Evolutionary conservation across 1,284 basidiomycete genomes (phyloP).

Genomic region (Leccinum fallax): DNA sequence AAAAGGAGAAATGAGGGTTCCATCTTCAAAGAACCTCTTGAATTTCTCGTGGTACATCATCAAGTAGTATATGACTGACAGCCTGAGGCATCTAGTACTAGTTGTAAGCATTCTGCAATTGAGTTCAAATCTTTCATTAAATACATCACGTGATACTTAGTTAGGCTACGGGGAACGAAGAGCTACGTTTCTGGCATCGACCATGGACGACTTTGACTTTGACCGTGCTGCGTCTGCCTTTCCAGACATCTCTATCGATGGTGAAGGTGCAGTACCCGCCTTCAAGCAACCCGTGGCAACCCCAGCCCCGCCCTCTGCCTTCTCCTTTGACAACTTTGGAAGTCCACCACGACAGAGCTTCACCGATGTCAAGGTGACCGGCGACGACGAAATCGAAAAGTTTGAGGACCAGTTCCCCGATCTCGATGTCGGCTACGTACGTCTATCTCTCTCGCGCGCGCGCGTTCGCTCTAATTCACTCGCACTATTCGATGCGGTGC

Average conservation of each 20-base stretch:
- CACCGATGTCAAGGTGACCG: slow-evolving; percentile 77
- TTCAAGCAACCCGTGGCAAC: slow-evolving; percentile 33
- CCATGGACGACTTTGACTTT: slow-evolving; percentile 61
- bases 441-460: slow-evolving; percentile 23
- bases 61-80: too few species aligned
- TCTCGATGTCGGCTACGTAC: slow-evolving; percentile 62
- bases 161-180: neutral
- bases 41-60: too few species aligned
- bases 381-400: slow-evolving; percentile 85
- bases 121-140: neutral
- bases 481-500: slow-evolving; percentile 1
- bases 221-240: slow-evolving; percentile 81
- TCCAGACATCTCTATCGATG: slow-evolving; percentile 81
- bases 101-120: too few species aligned
- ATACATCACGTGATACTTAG: slow-evolving; percentile 11
- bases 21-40: too few species aligned
- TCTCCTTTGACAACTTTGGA: slow-evolving; percentile 69
- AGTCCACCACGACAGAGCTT: slow-evolving; percentile 43
- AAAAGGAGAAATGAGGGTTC: too few species aligned
- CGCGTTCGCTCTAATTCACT: neutral
- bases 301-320: slow-evolving; percentile 39
- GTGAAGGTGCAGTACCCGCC: slow-evolving; percentile 55
- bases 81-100: too few species aligned
- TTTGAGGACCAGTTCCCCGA: slow-evolving; percentile 94
- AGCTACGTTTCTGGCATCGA: slow-evolving; percentile 6